Evolutionary conservation across 139 green algal genomes (phyloP).

Genomic region (Micractinium sp.): DNA sequence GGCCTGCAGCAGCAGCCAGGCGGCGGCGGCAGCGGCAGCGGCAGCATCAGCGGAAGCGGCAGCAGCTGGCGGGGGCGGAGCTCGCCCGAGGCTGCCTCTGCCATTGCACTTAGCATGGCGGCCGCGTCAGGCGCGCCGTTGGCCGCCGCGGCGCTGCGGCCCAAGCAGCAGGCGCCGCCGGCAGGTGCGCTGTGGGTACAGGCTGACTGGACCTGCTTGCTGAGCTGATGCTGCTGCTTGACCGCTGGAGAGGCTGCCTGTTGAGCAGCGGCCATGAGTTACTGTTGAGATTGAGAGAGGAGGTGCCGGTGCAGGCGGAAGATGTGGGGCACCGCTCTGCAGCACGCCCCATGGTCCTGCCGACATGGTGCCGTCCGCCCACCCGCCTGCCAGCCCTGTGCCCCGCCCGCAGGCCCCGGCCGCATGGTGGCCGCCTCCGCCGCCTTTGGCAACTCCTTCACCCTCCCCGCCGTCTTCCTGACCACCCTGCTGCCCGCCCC

Average conservation of each 20-base stretch:
- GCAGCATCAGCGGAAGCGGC: conserved; percentile 31
- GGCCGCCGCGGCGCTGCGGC: conserved; percentile 42
- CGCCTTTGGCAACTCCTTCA: conserved; percentile 80
- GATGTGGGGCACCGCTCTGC: too few species aligned
- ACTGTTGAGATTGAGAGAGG: too few species aligned
- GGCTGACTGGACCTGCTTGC: too few species aligned
- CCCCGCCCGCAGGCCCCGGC: conserved; percentile 35
- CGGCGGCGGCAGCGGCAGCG: background rate
- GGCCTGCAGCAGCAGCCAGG: background rate
- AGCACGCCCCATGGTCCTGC: too few species aligned
- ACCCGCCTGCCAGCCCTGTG: too few species aligned
- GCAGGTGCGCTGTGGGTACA: conserved; percentile 15
- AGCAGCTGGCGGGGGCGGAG: conserved; percentile 16
- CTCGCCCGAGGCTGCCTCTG: conserved; percentile 13
- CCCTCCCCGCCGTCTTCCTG: conserved; percentile 69
- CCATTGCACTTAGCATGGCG: conserved; percentile 46
- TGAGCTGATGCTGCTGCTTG: too few species aligned
- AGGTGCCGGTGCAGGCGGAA: too few species aligned
- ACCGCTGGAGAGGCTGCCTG: too few species aligned
- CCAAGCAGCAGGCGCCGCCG: background rate
- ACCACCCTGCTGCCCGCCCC: conserved; percentile 51
- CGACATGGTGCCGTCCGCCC: too few species aligned
- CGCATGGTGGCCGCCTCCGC: conserved; percentile 55
- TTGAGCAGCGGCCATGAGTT: too few species aligned
- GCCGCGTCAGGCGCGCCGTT: conserved; percentile 44